Evolutionary conservation across 441 rosid species (phyloP).

Genomic region (Pelargonium exstipulatum): DNA sequence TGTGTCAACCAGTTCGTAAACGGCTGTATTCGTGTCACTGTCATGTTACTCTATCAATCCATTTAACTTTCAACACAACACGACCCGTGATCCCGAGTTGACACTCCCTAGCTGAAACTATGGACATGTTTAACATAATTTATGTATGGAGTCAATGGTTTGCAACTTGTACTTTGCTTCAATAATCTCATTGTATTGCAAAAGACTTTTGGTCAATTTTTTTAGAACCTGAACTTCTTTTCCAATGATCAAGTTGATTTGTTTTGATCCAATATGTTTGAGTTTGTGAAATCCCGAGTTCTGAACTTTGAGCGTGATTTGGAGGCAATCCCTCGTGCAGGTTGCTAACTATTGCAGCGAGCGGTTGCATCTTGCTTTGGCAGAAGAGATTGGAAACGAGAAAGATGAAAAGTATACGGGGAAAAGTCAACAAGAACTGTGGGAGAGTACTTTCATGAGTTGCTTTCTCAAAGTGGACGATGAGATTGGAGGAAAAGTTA

Average conservation of each 20-base stretch:
- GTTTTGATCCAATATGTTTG: not conserved
- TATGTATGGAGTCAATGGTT: too few species aligned
- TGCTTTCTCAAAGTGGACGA: slow-evolving; percentile 68
- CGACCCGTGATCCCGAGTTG: too few species aligned
- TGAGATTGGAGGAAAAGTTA: slow-evolving; percentile 58
- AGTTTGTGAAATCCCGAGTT: not conserved
- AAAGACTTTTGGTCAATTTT: not conserved
- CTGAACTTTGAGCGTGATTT: not conserved
- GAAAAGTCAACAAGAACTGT: slow-evolving; percentile 48
- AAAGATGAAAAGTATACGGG: slow-evolving; percentile 17
- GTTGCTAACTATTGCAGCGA: slow-evolving; percentile 78
- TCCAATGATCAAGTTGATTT: not conserved
- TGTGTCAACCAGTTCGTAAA: too few species aligned
- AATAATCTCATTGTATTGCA: too few species aligned
- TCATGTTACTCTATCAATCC: too few species aligned
- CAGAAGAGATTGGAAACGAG: slow-evolving; percentile 55
- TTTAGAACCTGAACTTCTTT: not conserved
- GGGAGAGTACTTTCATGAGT: slow-evolving; percentile 61
- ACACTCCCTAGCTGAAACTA: too few species aligned
- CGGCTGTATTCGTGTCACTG: too few species aligned
- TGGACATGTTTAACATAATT: too few species aligned
- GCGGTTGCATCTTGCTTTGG: slow-evolving; percentile 55
- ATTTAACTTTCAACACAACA: too few species aligned
- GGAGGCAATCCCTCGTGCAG: slow-evolving; percentile 18
- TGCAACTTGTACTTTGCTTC: too few species aligned